These are phyloP conservation scores for Salix suchowensis DNA, from an alignment of 345 rosid genomes.

Conservation along the genomic window DNA sequence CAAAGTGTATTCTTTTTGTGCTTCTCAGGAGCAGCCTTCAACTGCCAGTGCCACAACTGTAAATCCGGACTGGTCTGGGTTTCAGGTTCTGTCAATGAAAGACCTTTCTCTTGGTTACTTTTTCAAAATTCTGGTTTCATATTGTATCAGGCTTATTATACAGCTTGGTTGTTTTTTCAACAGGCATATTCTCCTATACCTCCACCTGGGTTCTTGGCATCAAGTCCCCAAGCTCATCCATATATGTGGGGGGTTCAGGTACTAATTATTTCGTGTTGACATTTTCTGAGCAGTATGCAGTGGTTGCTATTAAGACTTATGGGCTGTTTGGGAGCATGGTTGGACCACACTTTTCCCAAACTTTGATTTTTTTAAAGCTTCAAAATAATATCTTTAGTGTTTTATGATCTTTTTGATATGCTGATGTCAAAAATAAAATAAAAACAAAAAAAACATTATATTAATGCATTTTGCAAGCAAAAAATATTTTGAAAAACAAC, in stretches of 20 bases:
- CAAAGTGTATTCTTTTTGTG: slow-evolving; percentile 1
- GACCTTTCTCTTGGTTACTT: background rate
- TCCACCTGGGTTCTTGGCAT: slow-evolving; percentile 90
- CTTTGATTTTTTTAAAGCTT: too few species aligned
- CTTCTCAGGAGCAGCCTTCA: slow-evolving; percentile 62
- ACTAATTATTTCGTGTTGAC: background rate
- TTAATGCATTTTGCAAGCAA: too few species aligned
- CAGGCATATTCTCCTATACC: slow-evolving; percentile 93
- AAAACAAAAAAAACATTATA: too few species aligned
- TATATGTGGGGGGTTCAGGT: slow-evolving; percentile 99
- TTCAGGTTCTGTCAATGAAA: slow-evolving; percentile 61
- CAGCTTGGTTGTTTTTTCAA: slow-evolving; percentile 19
- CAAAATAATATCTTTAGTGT: too few species aligned
- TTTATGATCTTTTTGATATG: too few species aligned
- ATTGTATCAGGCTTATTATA: slow-evolving; percentile 15
- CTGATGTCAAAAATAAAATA: too few species aligned
- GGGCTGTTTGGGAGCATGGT: too few species aligned
- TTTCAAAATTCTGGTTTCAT: background rate
- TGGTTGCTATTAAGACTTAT: background rate
- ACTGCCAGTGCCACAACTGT: slow-evolving; percentile 53
- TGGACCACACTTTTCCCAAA: too few species aligned
- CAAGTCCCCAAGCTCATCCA: slow-evolving; percentile 97
- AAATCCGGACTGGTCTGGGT: slow-evolving; percentile 92
- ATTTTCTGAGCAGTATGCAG: background rate
- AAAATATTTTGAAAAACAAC: too few species aligned